Evolutionary conservation across 345 rosid species (phyloP), one percentile per base, ranked within the genome.

Genomic region (Ceriops zippeliana): DNA sequence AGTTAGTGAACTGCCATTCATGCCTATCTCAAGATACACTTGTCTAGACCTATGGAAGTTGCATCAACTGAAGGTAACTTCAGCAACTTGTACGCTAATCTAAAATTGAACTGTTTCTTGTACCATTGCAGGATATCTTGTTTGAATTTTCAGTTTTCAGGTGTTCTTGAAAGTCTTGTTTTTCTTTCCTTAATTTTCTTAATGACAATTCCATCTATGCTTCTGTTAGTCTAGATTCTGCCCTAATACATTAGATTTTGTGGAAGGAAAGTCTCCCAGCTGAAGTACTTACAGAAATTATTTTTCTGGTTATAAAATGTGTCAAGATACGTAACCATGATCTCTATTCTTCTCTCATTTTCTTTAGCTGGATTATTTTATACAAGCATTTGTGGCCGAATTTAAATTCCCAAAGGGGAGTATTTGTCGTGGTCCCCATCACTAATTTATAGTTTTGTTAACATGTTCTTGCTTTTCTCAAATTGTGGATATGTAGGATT

Each of bases 1-100:
- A 81, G 84, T 84, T 77, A 68, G 76, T 57, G 82, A 90, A 68
- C 95, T 92, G 61, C 87, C 95, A 60, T 92, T 92, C 71, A 69
- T 76, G 34, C 61, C 86, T 46, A 73, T 88, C 75, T 75, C 91
- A 46, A 80, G 83, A 71, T 82, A 86, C 47, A 60, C 76, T 61
- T 58, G 35, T 71, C 75, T 67, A 13, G 65, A 83, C 67, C 67
- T 51, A 19, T 89, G 96, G 96, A 81, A 79, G 74, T 70, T 85
- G 62, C 70, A 82, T 51, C 84, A 82, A 65, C 78, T 88, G 64
- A 88, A 88, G 96, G 98, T 91, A 78, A 66, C 20, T 69, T 47
- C 46, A 51, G 7, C 57, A 53, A 31, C 58, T 61, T 31, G 62
- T 62, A 52, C 68, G 71, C 37, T 30, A 51, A 52, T 68, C 8